These are phyloP conservation scores for Dactylonectria estremocensis DNA, from an alignment of 2,329 filamentous ascomycete species.

Conservation along the genomic window DNA sequence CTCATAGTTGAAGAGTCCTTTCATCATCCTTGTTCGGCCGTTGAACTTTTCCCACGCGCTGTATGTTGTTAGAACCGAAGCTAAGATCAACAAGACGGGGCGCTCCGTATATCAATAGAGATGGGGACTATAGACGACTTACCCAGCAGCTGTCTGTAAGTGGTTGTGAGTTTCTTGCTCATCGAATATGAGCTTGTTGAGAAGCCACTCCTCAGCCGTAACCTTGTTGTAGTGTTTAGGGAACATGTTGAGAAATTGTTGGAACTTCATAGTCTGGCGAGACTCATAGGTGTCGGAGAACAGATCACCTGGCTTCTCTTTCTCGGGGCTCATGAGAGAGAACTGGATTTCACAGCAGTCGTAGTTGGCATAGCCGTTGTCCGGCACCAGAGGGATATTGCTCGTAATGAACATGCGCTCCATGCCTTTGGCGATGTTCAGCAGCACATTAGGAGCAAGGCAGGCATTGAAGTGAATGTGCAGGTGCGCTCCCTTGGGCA, in stretches of 20 bases:
- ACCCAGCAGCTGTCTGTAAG: slow-evolving; percentile 69
- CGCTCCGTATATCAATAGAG: neutral
- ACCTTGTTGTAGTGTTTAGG: slow-evolving; percentile 43
- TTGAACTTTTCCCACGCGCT: slow-evolving; percentile 77
- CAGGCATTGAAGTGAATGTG: slow-evolving; percentile 88
- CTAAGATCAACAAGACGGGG: neutral
- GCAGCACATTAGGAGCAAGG: slow-evolving; percentile 71
- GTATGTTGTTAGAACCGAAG: slow-evolving; percentile 22
- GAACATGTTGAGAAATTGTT: slow-evolving; percentile 58
- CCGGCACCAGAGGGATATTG: slow-evolving; percentile 60
- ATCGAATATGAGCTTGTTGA: slow-evolving; percentile 73
- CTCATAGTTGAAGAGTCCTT: slow-evolving; percentile 79
- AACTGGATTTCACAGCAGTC: slow-evolving; percentile 74
- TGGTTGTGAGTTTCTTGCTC: slow-evolving; percentile 71
- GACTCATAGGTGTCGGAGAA: slow-evolving; percentile 65
- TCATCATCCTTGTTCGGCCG: slow-evolving; percentile 79
- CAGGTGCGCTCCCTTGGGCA: slow-evolving; percentile 82
- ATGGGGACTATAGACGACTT: slow-evolving; percentile 43
- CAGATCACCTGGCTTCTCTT: slow-evolving; percentile 59
- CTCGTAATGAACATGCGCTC: slow-evolving; percentile 80
- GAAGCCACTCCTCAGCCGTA: slow-evolving; percentile 68
- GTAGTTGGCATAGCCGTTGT: slow-evolving; percentile 60
- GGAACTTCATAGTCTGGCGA: slow-evolving; percentile 62
- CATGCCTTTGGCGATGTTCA: slow-evolving; percentile 69
- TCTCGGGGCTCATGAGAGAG: slow-evolving; percentile 61